Conservation (phyloP, 192 early-diverging fungal genomes). For the Thoreauomyces humboldtii region DNA sequence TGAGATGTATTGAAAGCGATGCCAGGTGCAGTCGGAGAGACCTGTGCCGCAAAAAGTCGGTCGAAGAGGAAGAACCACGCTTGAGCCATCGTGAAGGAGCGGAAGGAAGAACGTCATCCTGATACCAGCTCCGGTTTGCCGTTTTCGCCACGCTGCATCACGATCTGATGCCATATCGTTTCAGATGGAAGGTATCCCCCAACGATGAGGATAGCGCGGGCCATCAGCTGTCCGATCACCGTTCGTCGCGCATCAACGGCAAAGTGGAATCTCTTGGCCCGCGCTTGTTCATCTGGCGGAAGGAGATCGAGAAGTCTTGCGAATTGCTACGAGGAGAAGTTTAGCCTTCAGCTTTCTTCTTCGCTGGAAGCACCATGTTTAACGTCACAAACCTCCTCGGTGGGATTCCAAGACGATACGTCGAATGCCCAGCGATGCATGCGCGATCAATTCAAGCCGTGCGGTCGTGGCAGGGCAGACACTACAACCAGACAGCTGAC, state of each 20-base stretch:
- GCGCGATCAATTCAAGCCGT: background rate
- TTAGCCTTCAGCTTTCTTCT: too few species aligned
- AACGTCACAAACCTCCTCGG: background rate
- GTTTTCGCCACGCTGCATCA: constrained; percentile 2
- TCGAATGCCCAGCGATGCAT: constrained; percentile 20
- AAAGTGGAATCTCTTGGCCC: constrained; percentile 19
- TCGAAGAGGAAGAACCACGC: constrained; percentile 1
- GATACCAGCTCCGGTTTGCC: constrained; percentile 25
- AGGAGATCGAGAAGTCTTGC: background rate
- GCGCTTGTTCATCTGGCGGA: constrained; percentile 15
- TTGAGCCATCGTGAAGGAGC: background rate
- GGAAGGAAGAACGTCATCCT: background rate
- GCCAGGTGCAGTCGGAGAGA: background rate
- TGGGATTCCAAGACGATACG: constrained; percentile 13
- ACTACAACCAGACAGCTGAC: too few species aligned
- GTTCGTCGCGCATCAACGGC: constrained; percentile 18
- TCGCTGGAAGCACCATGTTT: background rate
- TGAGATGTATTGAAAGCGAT: constrained; percentile 55
- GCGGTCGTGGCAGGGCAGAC: too few species aligned
- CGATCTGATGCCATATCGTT: background rate
- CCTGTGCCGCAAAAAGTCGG: background rate
- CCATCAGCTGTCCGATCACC: constrained; percentile 22
- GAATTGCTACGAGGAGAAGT: background rate
- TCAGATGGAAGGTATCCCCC: background rate
- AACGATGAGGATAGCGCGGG: constrained; percentile 10